Evolutionary conservation across 768 basidiomycete species (phyloP), one percentile per base, ranked within the genome.

Genomic region (Myochromella boudieri): DNA sequence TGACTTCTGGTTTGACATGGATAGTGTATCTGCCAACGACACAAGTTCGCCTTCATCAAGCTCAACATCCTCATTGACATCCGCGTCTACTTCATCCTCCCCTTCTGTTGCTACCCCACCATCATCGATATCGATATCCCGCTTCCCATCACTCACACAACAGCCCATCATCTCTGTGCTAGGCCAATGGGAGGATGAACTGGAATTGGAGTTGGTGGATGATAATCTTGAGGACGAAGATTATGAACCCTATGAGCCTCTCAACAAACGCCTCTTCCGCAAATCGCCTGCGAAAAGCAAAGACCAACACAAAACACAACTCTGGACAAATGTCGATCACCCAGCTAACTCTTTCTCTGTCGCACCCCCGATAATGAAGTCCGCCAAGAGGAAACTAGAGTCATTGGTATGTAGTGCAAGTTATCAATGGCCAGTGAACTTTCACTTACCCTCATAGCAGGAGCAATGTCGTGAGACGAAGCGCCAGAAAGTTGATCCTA

Each of bases 401-500:
- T 29, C 27, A 24, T 36, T 15, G 38, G 46, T 51, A 44, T 20
- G 29, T n/a, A 14, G 29, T 24, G 26, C 25, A 18, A 37, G 9
- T 20, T 8, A 18, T 4, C 1, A 12, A 10, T 32, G 18, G 3
- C 9, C 7, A 14, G 11, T 32, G 6, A 31, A 8, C 15, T 6
- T 12, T 27, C 32, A 20, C 15, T 25, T 17, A 42, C 37, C 24
- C 26, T 17, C 8, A 10, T 21, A 44, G 27, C 42, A 48, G 38
- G 43, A 27, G 7, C 25, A 34, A 39, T 15, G 27, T 15, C 37
- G 37, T 15, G 39, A 43, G 21, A 5, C 26, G 2, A 59, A 59
- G 43, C 50, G 50, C 34, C 51, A 49, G 22, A 56, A 50, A 28
- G 3, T 42, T 12, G 51, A 60, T 12, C 34, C 36, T 9, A 51